Conservation (phyloP, 73 alveolate genomes). For the Diophrys appendiculata region DNA sequence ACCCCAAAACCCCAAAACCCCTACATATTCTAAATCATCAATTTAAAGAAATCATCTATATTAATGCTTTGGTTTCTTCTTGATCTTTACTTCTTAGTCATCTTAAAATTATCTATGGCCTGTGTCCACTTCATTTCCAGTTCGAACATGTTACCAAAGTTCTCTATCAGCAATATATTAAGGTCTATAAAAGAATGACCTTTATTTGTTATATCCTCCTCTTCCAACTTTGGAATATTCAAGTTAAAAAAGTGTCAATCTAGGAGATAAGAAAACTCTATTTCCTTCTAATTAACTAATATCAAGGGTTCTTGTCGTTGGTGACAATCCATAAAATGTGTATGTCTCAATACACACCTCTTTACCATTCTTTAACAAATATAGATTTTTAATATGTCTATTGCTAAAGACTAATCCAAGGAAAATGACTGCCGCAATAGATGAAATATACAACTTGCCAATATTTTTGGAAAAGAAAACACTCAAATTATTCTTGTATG, state of each 20-base stretch:
- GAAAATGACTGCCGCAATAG: neutral
- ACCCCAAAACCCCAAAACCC: too few species aligned
- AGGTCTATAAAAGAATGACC: constrained; percentile 5
- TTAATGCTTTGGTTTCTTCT: too few species aligned
- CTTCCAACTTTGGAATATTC: neutral
- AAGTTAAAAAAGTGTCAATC: neutral
- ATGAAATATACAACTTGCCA: neutral
- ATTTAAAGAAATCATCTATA: too few species aligned
- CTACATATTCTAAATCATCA: too few species aligned
- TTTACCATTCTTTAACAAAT: neutral
- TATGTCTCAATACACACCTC: neutral
- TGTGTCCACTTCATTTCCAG: constrained; percentile 2
- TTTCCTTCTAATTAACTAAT: neutral
- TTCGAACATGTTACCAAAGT: neutral
- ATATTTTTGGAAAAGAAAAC: neutral
- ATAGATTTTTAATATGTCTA: neutral
- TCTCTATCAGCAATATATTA: neutral
- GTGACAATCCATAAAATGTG: neutral
- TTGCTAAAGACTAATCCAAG: neutral
- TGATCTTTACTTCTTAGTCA: too few species aligned
- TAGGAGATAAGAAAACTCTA: neutral
- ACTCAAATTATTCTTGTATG: neutral
- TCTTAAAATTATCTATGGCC: too few species aligned
- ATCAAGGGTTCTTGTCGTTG: neutral
- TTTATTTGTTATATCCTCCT: neutral